Percentiles rank a stretch among this genome's conserved stretches.
These are phyloP conservation scores for Colletotrichum spaethianum DNA, from an alignment of 2,329 filamentous ascomycete species.

Conservation along the genomic window DNA sequence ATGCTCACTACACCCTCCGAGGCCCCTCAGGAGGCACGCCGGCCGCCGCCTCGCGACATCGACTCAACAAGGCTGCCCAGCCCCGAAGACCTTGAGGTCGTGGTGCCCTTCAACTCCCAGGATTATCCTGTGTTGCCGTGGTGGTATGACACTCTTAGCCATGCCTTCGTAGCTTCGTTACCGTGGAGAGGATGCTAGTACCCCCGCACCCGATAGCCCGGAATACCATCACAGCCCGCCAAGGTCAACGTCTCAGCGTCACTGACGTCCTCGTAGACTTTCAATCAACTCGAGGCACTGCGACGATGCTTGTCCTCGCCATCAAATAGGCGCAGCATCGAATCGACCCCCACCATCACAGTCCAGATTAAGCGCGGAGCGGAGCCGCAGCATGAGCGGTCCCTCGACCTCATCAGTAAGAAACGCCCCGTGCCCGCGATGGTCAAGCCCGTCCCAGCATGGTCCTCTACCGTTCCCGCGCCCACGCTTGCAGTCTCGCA, in stretches of 20 bases:
- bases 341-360: background rate
- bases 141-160: background rate
- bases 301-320: background rate
- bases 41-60: background rate
- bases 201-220: background rate
- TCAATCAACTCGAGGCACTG: background rate
- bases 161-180: background rate
- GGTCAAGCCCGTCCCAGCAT: background rate
- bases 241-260: background rate
- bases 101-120: background rate
- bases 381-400: background rate
- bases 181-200: background rate
- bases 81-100: background rate
- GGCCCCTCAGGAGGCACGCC: background rate
- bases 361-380: background rate
- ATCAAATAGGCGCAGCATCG: background rate
- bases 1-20: background rate
- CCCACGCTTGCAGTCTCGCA: background rate
- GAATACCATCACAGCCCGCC: background rate
- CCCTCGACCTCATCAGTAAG: background rate
- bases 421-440: background rate
- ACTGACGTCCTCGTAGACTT: background rate
- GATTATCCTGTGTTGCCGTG: background rate
- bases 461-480: background rate
- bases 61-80: background rate